Base-by-base conservation (phyloP, 2,329 filamentous ascomycete species). In the Mollisiaceae sp. region DNA sequence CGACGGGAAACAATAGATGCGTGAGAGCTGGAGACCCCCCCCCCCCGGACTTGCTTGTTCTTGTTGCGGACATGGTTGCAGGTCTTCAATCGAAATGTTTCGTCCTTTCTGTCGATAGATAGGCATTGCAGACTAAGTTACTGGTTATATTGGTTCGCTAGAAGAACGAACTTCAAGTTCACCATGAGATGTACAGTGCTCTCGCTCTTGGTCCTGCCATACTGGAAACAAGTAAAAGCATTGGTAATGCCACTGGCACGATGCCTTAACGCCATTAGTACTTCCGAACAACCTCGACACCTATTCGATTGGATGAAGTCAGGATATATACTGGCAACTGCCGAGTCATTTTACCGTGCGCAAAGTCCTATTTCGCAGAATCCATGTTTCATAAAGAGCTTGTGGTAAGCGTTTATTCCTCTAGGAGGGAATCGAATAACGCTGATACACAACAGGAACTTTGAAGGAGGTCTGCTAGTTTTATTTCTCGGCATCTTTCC, bases 301-400 rank as follows among this genome's bases (percentile, higher is more conserved):
- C 35, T 64, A 20, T 59, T 54, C 38, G 18, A 5, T 4, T 64
- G 62, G 62, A n/a, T 59, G n/a, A 52, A 47, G 14, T 43, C 43
- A 18, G 32, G 39, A 14, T 59, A 36, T 14, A 55, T 36, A 5
- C 14, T 55, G 4, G 56, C 45, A 12, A 39, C 55, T 14, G 45
- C 45, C 2, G 62, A 59, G 4, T 41, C 56, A 1, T 32, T 64
- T 15, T 59, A 59, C 20, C 43, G 62, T 20, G 14, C 20, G 2
- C 27, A 45, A 15, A 64, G 60, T 27, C 62, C 56, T 6, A 45
- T 59, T n/a, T 20, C 36, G 15, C 56, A 64, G 1, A 67, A 81
- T 9, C 71, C 74, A 1, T 63, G 66, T 1, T 65, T 82, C 1
- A 64, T 79, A 4, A 69, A 79, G 5, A 74, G 75, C 14, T 75